Conservation (phyloP, 2,329 filamentous ascomycete genomes). For the Huntiella bhutanensis region DNA sequence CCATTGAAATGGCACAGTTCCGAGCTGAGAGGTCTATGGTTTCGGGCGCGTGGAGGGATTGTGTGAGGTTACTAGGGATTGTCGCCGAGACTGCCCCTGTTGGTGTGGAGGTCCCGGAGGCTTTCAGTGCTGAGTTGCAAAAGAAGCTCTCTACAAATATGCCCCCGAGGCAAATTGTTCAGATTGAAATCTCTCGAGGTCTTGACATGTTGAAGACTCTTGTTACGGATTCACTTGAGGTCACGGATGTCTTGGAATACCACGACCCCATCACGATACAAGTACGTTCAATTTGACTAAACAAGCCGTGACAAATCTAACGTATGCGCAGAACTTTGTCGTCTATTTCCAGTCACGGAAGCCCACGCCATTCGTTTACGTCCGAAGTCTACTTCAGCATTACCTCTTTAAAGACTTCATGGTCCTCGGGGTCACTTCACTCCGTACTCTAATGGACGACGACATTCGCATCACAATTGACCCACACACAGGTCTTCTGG, state of each 20-base stretch:
- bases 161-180: conserved; percentile 75
- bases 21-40: conserved; percentile 27
- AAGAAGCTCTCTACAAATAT: conserved; percentile 84
- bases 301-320: background rate
- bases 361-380: conserved; percentile 67
- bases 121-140: conserved; percentile 82
- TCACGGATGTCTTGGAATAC: conserved; percentile 48
- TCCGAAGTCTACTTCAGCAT: conserved; percentile 60
- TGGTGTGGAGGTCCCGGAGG: conserved; percentile 47
- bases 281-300: conserved; percentile 23
- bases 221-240: conserved; percentile 52
- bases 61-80: background rate
- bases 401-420: conserved; percentile 56
- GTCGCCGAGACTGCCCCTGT: conserved; percentile 18
- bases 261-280: conserved; percentile 48
- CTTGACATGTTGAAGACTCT: conserved; percentile 50
- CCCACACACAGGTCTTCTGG: conserved; percentile 50
- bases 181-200: conserved; percentile 54
- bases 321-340: conserved; percentile 42
- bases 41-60: conserved; percentile 28
- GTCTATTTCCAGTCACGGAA: conserved; percentile 57
- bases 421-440: conserved; percentile 46
- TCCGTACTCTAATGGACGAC: conserved; percentile 59
- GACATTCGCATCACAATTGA: conserved; percentile 65
- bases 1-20: conserved; percentile 29